phyloP scores from a whole-genome alignment of 208 protist genomes.

The Zelonia costaricensis region DNA sequence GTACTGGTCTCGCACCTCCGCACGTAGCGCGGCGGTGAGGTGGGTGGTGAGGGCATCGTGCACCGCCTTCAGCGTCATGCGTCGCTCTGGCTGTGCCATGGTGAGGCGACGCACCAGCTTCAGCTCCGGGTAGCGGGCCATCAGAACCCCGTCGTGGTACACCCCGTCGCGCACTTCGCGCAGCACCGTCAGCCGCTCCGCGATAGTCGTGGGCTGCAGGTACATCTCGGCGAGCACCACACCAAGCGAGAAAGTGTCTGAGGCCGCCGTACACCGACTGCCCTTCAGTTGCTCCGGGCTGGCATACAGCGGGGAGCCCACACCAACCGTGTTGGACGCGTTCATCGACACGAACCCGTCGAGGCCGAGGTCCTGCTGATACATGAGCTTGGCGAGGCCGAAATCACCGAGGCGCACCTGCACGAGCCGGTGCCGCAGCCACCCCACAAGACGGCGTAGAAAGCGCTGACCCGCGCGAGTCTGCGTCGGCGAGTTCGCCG shows the following conservation, averaged over 20 bases:
- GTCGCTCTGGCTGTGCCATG: slow-evolving; percentile 8
- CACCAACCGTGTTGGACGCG: slow-evolving; percentile 66
- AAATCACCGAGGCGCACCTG: slow-evolving; percentile 84
- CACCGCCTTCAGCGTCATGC: slow-evolving; percentile 16
- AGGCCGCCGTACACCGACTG: slow-evolving; percentile 49
- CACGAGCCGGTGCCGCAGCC: slow-evolving; percentile 53
- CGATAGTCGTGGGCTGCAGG: slow-evolving; percentile 67
- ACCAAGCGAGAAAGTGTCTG: slow-evolving; percentile 74
- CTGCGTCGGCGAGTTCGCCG: not conserved
- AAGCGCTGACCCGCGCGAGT: not conserved
- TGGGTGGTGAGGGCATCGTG: slow-evolving; percentile 13
- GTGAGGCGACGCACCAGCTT: slow-evolving; percentile 51
- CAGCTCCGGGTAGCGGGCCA: slow-evolving; percentile 67
- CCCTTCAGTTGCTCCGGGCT: slow-evolving; percentile 86
- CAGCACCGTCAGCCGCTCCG: slow-evolving; percentile 69
- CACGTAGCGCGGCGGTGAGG: slow-evolving; percentile 22
- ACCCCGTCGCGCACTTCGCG: slow-evolving; percentile 52
- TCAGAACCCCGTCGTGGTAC: slow-evolving; percentile 30
- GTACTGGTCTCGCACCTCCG: slow-evolving; percentile 8
- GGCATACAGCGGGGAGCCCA: slow-evolving; percentile 87
- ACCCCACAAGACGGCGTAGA: slow-evolving; percentile 28
- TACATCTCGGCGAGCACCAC: slow-evolving; percentile 87
- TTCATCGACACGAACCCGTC: slow-evolving; percentile 44
- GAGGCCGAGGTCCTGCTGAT: slow-evolving; percentile 34
- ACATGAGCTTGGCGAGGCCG: slow-evolving; percentile 65